phyloP scores from a whole-genome alignment of 2,329 filamentous ascomycete species.

The Clathrospora elynae region DNA sequence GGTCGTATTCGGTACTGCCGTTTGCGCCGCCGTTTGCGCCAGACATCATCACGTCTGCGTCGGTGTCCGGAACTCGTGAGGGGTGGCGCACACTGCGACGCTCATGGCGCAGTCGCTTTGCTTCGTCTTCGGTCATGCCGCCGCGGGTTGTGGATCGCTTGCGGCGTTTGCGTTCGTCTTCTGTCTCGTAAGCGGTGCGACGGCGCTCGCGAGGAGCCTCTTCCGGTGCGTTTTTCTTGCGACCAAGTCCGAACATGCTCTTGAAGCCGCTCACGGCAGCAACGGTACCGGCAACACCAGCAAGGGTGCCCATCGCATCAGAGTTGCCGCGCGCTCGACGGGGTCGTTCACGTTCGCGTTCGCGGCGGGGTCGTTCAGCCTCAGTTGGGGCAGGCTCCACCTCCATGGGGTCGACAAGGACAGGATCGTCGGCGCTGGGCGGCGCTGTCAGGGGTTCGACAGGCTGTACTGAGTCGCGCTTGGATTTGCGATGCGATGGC shows the following conservation, averaged over 20 bases:
- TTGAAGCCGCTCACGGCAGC: conserved; percentile 60
- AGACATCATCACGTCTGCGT: conserved; percentile 35
- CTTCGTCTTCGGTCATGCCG: conserved; percentile 45
- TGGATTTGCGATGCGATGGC: conserved; percentile 50
- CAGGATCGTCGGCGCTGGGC: conserved; percentile 51
- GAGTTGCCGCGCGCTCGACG: conserved; percentile 63
- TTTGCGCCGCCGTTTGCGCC: conserved; percentile 32
- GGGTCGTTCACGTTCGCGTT: conserved; percentile 41
- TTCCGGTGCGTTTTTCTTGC: conserved; percentile 40
- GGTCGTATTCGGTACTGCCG: conserved; percentile 40
- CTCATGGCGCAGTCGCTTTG: conserved; percentile 45
- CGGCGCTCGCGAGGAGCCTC: conserved; percentile 43
- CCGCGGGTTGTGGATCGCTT: conserved; percentile 46
- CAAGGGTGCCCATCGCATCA: conserved; percentile 60
- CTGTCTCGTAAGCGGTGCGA: conserved; percentile 42
- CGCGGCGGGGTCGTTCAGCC: conserved; percentile 50
- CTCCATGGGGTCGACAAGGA: conserved; percentile 49
- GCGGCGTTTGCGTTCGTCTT: conserved; percentile 46
- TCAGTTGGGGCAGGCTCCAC: conserved; percentile 54
- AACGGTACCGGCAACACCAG: conserved; percentile 37
- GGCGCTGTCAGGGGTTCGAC: conserved; percentile 44
- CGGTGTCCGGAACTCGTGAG: conserved; percentile 28
- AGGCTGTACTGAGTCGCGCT: conserved; percentile 46
- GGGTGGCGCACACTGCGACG: conserved; percentile 42
- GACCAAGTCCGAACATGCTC: conserved; percentile 55